Evolutionary conservation across 1,139 yeast species (phyloP).

Genomic region (Scheffersomyces insectosa): DNA sequence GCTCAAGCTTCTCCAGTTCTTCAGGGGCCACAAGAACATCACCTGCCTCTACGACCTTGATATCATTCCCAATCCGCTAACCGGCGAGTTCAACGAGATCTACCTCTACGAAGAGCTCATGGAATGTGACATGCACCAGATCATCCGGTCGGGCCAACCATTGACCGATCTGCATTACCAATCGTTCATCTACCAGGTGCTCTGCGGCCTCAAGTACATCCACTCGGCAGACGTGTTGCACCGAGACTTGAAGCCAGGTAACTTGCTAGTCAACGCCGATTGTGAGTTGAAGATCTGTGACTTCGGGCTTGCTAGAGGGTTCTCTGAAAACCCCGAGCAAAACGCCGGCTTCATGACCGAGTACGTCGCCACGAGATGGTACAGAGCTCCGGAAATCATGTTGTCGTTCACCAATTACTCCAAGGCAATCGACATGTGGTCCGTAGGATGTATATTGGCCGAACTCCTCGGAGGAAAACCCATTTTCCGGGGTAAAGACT

Average conservation of each 20-base stretch:
- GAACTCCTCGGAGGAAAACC: conserved; percentile 93
- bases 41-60: conserved; percentile 93
- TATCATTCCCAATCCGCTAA: conserved; percentile 71
- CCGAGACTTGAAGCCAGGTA: conserved; percentile 93
- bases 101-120: conserved; percentile 91
- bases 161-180: conserved; percentile 95
- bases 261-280: conserved; percentile 88
- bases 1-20: conserved; percentile 81
- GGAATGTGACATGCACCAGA: conserved; percentile 99
- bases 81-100: conserved; percentile 81
- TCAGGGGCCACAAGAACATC: conserved; percentile 90
- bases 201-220: conserved; percentile 90
- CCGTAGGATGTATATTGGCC: conserved; percentile 94
- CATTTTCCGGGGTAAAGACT: conserved; percentile 89
- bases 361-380: conserved; percentile 98
- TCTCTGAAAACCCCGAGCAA: conserved; percentile 76
- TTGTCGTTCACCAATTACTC: conserved; percentile 89
- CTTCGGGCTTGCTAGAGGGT: conserved; percentile 97
- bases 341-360: conserved; percentile 93
- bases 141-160: conserved; percentile 90
- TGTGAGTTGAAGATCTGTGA: conserved; percentile 96
- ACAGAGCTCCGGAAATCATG: conserved; percentile 97
- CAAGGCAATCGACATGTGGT: conserved; percentile 96
- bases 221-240: conserved; percentile 96
- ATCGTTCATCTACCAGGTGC: conserved; percentile 84